Conservation (phyloP, 257 asterid species). For the Solanum paucissectum region DNA sequence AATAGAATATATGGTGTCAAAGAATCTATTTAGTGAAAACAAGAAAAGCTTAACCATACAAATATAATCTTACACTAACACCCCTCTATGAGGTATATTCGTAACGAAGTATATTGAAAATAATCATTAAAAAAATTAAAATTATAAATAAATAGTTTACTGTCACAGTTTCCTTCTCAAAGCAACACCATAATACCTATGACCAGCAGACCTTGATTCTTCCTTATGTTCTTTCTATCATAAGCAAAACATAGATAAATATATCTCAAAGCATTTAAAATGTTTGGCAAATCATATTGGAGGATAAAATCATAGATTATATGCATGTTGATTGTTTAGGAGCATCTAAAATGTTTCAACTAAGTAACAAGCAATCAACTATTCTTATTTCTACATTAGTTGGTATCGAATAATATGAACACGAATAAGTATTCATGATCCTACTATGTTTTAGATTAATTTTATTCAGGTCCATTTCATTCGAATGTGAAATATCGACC, state of each 20-base stretch:
- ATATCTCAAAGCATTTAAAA: neutral
- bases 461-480: neutral
- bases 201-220: neutral
- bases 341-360: neutral
- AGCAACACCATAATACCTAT: neutral
- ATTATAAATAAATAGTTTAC: neutral
- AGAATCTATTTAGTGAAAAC: neutral
- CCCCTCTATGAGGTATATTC: neutral
- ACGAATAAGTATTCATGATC: neutral
- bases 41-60: neutral
- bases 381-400: neutral
- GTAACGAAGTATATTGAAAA: neutral
- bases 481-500: slow-evolving; percentile 35
- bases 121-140: neutral
- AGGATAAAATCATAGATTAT: neutral
- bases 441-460: neutral
- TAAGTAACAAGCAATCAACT: neutral
- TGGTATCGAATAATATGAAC: neutral
- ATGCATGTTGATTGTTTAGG: neutral
- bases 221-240: neutral
- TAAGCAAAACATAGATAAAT: neutral
- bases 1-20: neutral
- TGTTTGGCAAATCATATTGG: neutral
- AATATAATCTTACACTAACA: neutral
- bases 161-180: neutral